Conservation (phyloP, 2,329 filamentous ascomycete genomes). For the Coniochaeta pulveracea region DNA sequence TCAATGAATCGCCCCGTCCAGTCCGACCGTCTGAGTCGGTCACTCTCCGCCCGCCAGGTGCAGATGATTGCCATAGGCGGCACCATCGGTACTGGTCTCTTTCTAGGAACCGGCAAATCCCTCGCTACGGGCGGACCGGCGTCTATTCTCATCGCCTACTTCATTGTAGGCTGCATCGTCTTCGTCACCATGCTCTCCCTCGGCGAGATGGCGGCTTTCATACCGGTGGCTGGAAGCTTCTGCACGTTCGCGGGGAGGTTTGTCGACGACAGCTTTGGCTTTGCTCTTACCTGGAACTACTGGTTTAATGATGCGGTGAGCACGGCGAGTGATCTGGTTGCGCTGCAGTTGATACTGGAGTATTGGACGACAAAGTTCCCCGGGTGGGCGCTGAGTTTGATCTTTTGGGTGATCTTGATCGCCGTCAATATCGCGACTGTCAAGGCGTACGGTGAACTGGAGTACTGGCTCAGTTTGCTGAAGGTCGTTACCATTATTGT, state of each 20-base stretch:
- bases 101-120: conserved; percentile 50
- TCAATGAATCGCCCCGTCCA: conserved; percentile 10
- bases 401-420: conserved; percentile 47
- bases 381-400: conserved; percentile 50
- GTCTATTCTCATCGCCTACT: conserved; percentile 44
- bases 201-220: conserved; percentile 49
- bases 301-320: conserved; percentile 57
- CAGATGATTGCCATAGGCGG: conserved; percentile 57
- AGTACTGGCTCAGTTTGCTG: conserved; percentile 44
- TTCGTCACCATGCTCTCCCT: conserved; percentile 47
- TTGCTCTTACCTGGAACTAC: conserved; percentile 46
- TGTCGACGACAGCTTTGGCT: conserved; percentile 41
- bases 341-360: conserved; percentile 43
- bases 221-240: conserved; percentile 41
- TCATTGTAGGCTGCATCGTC: conserved; percentile 44
- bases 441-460: conserved; percentile 41
- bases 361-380: conserved; percentile 54
- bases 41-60: conserved; percentile 49
- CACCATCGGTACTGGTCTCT: conserved; percentile 49
- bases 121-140: conserved; percentile 48
- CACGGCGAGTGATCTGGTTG: conserved; percentile 48
- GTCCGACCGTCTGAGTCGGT: conserved; percentile 38
- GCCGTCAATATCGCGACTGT: conserved; percentile 40
- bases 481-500: conserved; percentile 41
- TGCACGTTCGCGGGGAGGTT: conserved; percentile 44